Base-by-base conservation (phyloP, 2,329 filamentous ascomycete genomes). In the Aureobasidium sp. region DNA sequence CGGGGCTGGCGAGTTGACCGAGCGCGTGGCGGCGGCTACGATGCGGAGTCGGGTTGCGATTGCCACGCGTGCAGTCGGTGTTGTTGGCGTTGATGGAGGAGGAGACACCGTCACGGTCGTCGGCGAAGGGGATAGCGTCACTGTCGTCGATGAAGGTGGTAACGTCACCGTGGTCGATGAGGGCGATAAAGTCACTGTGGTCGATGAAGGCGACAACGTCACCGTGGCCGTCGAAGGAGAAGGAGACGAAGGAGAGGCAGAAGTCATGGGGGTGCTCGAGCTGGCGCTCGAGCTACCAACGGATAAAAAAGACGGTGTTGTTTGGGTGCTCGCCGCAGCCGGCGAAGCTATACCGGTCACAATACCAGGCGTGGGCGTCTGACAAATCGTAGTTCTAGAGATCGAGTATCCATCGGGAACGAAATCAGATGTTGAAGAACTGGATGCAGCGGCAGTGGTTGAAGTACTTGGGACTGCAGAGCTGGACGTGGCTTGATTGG, bases 331-430 rank as follows among this genome's bases (percentile, higher is more conserved):
- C 30, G 30, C 17, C 5, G 42, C 17, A 4, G 30, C 21, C 3
- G 21, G n/a, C 8, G 44, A 22, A 7, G 44, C 29, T 6, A 16
- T 12, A 35, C 5, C 6, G 8, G 32, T 37, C 6, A 37, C 6
- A 4, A 17, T n/a, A 14, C 34, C 12, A 6, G 17, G 24, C 11
- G 45, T 37, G 1, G 45, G 45, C 21, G 24, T 21, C 12, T 11
- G 5, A 17, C 48, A 51, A 2, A 51, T 40, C 10, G 48, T 51
- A 12, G 48, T 40, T 14, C 19, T 51, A 3, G 48, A 51, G 1
- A 51, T 40, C 5, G 48, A 40, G 11, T 32, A 51, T 3, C 48
- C 48, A 32, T 35, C 25, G 4, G 48, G 48, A 16, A 51, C 48
- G 6, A 21, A 51, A 6, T 40, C 48, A 10, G 48, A 49, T 16